Base-by-base conservation (phyloP, 2,329 filamentous ascomycete genomes). In the Paraconiothyrium sp. region DNA sequence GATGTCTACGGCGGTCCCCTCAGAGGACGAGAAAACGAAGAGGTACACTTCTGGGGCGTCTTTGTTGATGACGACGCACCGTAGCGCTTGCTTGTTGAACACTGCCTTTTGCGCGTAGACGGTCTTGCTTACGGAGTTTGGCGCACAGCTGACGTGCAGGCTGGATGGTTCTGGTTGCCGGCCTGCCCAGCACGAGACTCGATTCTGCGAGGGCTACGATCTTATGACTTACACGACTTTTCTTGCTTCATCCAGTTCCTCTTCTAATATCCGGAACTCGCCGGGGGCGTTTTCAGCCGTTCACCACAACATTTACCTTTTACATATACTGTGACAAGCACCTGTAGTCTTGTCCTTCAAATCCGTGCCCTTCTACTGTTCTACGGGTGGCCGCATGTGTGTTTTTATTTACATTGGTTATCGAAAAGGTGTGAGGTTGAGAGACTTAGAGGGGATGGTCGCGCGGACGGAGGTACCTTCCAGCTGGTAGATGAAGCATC, bases 11-110 rank as follows among this genome's bases (percentile, higher is more conserved):
- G 73, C 44, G 72, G 72, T 37, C 63, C 68, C 32, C 64, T 77
- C 48, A 52, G 56, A 10, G 75, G 74, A 11, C 64, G 74, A 20
- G 74, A 76, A 51, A 74, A 76, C 46, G 72, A 76, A 46, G 75
- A 77, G 43, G 68, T 77, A 10, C 63, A 74, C 22, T 77, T 77
- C 62, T 77, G 75, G 75, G 75, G 73, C 50, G 68, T 76, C 60
- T 76, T 77, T 47, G 71, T 76, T 35, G 69, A 75, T 64, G 75
- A 77, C 52, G 66, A 72, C 52, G 62, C 60, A 56, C 64, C 61
- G 60, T 69, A 71, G 62, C 60, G 57, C 49, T 49, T 71, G 71
- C 61, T 58, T 62, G 54, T 59, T 62, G 52, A 62, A 59, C 48
- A 54, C 50, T 49, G 27, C 44, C 34, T 32, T 51, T 51, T 37